Evolutionary conservation across 768 basidiomycete species (phyloP).

Genomic region (Boletus bicolor): DNA sequence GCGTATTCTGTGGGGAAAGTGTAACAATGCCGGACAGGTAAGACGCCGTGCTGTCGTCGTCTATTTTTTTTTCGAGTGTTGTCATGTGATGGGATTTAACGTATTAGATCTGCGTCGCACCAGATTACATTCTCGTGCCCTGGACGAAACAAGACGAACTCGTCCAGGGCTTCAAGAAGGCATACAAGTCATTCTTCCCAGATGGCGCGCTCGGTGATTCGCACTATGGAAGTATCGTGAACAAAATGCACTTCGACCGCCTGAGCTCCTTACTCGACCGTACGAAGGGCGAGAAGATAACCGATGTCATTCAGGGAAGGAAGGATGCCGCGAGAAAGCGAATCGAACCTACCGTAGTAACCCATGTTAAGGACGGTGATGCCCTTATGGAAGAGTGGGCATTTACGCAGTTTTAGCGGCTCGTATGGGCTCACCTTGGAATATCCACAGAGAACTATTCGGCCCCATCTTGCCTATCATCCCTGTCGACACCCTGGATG

Average conservation of each 20-base stretch:
- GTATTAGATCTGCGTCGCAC: slow-evolving; percentile 38
- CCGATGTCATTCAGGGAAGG: slow-evolving; percentile 44
- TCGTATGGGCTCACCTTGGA: background rate
- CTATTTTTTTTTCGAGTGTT: background rate
- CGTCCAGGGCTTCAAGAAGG: slow-evolving; percentile 41
- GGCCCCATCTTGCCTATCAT: slow-evolving; percentile 69
- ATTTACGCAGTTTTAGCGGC: background rate
- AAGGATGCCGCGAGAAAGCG: slow-evolving; percentile 37
- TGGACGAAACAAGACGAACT: slow-evolving; percentile 45
- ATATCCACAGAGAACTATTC: slow-evolving; percentile 62
- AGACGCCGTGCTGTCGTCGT: background rate
- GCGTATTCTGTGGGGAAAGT: slow-evolving; percentile 66
- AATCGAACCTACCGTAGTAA: slow-evolving; percentile 61
- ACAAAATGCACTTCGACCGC: slow-evolving; percentile 50
- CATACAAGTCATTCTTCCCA: slow-evolving; percentile 50
- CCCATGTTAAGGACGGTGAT: slow-evolving; percentile 52
- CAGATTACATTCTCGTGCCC: slow-evolving; percentile 46
- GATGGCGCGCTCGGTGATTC: slow-evolving; percentile 44
- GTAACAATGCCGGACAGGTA: slow-evolving; percentile 63
- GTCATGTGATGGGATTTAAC: background rate
- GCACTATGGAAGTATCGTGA: slow-evolving; percentile 51
- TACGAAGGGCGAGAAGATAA: slow-evolving; percentile 55
- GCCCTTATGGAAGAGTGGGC: slow-evolving; percentile 57
- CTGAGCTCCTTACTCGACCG: slow-evolving; percentile 47
- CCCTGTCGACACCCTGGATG: slow-evolving; percentile 50